A percentile compares a stretch with the other conserved stretches of the same genome.
phyloP scores from a whole-genome alignment of 1,284 basidiomycete genomes.

The Sphaerobolus stellatus region DNA sequence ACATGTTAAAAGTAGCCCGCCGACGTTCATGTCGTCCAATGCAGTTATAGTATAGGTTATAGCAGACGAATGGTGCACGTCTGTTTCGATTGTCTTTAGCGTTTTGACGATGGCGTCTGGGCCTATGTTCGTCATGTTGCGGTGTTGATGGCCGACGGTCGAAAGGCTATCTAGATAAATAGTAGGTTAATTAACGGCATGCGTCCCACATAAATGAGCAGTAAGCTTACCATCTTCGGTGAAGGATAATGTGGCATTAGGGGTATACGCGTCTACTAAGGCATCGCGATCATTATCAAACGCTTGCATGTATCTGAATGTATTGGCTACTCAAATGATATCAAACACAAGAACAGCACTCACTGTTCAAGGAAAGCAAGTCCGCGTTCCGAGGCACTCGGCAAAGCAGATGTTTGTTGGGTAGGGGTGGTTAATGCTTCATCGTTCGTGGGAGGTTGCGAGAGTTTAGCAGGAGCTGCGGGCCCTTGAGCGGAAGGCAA shows the following conservation, averaged over 20 bases:
- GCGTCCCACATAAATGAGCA: neutral
- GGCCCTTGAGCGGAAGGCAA: too few relatives aligned
- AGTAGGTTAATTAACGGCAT: neutral
- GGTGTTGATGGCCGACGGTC: neutral
- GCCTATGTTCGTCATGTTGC: neutral
- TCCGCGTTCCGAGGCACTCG: too few relatives aligned
- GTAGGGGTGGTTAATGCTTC: too few relatives aligned
- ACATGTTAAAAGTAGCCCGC: conserved; percentile 10
- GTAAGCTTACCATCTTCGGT: conserved; percentile 9
- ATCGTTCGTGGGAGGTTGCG: too few relatives aligned
- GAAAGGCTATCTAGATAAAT: neutral
- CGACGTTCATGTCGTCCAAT: conserved; percentile 5
- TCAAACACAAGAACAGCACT: neutral
- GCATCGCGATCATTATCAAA: conserved; percentile 5
- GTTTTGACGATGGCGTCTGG: conserved; percentile 2
- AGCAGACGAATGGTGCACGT: conserved; percentile 6
- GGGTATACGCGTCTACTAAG: neutral
- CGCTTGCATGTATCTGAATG: conserved; percentile 5
- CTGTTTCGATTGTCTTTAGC: neutral
- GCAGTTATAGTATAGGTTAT: conserved; percentile 9
- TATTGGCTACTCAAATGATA: neutral
- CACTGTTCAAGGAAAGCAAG: conserved; percentile 9
- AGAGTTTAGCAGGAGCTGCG: too few relatives aligned
- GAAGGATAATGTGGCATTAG: conserved; percentile 9
- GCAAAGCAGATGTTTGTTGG: too few relatives aligned